phyloP scores from a whole-genome alignment of 352 stramenopile genomes.

The Pythium sp. region DNA sequence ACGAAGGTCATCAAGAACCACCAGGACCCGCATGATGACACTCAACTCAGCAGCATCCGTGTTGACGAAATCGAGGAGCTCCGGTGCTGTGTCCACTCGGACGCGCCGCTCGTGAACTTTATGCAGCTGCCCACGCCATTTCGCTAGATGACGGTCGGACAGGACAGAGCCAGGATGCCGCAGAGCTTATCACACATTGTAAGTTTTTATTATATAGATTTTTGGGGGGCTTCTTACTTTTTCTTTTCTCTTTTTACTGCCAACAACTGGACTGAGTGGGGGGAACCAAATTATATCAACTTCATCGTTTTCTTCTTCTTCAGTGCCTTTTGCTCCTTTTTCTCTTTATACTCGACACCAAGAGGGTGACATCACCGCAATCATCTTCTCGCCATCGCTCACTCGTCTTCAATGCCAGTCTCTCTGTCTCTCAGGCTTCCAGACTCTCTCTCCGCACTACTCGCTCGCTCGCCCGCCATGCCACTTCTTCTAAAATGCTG shows the following conservation, averaged over 20 bases:
- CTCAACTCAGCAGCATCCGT: not conserved
- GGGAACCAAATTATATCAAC: not conserved
- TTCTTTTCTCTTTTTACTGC: not conserved
- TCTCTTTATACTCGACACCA: not conserved
- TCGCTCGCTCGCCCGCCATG: not conserved
- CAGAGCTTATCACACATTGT: not conserved
- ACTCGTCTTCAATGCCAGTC: not conserved
- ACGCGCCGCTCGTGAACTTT: conserved; percentile 26
- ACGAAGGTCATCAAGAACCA: too few species aligned
- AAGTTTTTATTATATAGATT: conserved; percentile 12
- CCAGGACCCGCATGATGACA: not conserved
- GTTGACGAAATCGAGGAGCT: conserved; percentile 23
- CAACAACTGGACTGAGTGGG: not conserved
- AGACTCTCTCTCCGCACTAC: not conserved
- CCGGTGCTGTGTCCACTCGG: conserved; percentile 30
- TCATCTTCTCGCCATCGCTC: not conserved
- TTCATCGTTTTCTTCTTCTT: not conserved
- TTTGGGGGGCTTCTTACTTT: not conserved
- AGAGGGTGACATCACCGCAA: not conserved
- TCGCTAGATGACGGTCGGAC: not conserved
- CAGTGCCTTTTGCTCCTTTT: not conserved
- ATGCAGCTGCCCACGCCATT: conserved; percentile 1
- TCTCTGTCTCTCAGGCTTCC: too few species aligned
- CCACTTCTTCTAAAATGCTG: conserved; percentile 9
- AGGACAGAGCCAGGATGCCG: too few species aligned